Evolutionary conservation across 495 filamentous ascomycete genomes (phyloP), one percentile per base, ranked within the genome.

Genomic region (Hypoxylon rickii): DNA sequence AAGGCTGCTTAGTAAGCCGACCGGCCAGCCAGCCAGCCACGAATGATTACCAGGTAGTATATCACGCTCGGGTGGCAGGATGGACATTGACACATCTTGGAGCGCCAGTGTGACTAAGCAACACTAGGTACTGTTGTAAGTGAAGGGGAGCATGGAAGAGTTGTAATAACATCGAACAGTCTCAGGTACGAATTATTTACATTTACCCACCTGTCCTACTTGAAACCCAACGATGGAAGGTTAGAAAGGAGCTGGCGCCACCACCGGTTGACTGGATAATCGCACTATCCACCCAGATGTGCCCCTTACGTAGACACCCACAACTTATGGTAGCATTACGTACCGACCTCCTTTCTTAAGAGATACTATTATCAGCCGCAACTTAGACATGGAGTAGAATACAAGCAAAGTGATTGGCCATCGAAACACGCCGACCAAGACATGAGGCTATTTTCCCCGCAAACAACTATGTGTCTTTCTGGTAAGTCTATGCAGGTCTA

Each of bases 401-500:
- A 16, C 7, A 50, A 1, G 26, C 10, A 45, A 39, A 32, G 20
- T 54, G 53, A 63, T 63, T 63, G 59, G 59, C 39, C 11, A 20
- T 53, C 12, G 43, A 16, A 31, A 40, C 42, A 45, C 44, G 24
- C 26, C 38, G 34, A 54, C 33, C 53, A 38, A 49, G 36, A 42
- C 22, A 21, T 58, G 59, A 63, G 59, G 53, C 59, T 63, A 58
- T 13, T 63, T 63, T 63, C 59, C 59, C 59, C 59, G 59, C 59
- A 63, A 63, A 63, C 59, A 38, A 44, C 47, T 53, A 61, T 41
- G 32, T 40, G n/a, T n/a, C n/a, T n/a, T n/a, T n/a, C n/a, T n/a
- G 46, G 41, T 42, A 61, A 51, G 20, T 31, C 39, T 10, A 54
- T 61, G 51, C 58, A 51, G 37, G 45, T 55, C 41, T 29, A 43